Evolutionary conservation across 768 basidiomycete species (phyloP).

Genomic region (Psilocybe cyanescens): DNA sequence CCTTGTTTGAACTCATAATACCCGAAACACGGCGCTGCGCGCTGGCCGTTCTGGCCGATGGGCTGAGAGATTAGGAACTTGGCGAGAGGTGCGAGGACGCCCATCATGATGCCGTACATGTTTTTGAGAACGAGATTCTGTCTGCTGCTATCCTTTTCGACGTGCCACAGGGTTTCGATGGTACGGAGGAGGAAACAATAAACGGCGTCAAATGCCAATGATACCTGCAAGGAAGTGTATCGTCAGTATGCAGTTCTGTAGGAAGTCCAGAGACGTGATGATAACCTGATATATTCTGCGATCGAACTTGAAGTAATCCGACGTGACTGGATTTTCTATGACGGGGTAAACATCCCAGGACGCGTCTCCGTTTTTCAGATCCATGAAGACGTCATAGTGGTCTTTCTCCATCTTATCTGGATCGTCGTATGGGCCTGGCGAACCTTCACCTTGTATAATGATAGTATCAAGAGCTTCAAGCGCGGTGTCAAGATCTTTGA

Average conservation of each 20-base stretch:
- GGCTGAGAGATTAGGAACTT: conserved; percentile 1
- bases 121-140: neutral
- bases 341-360: conserved; percentile 19
- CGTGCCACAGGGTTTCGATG: conserved; percentile 5
- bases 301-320: conserved; percentile 17
- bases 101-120: neutral
- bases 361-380: conserved; percentile 14
- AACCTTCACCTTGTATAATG: conserved; percentile 3
- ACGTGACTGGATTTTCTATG: conserved; percentile 20
- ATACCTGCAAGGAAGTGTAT: neutral
- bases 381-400: conserved; percentile 25
- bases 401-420: conserved; percentile 9
- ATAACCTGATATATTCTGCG: conserved; percentile 15
- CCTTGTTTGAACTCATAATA: neutral
- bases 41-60: neutral
- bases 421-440: conserved; percentile 14
- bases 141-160: neutral
- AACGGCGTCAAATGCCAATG: conserved; percentile 3
- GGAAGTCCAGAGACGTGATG: no score
- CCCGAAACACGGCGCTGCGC: conserved; percentile 7
- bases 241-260: neutral
- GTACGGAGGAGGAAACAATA: conserved; percentile 3
- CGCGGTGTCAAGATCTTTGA: neutral
- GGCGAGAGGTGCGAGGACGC: conserved; percentile 1
- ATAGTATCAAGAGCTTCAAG: neutral